Base-by-base conservation (phyloP, 2,329 filamentous ascomycete genomes). In the Whalleya microplaca region DNA sequence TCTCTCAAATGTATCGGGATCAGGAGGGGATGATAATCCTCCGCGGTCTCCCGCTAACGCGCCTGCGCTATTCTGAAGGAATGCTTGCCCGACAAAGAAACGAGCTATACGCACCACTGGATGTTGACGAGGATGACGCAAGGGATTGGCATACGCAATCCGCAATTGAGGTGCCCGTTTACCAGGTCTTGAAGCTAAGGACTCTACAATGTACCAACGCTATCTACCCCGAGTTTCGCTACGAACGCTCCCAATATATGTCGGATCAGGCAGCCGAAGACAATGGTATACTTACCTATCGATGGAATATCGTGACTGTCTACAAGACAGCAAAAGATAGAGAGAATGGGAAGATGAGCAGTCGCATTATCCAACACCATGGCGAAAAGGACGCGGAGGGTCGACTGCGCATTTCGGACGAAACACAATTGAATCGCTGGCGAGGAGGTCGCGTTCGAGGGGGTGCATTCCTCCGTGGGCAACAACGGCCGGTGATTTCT, bases 191-290 rank as follows among this genome's bases (percentile, higher is more conserved):
- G 1, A 59, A 69, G 1, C 70, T 76, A 6, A 72, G 83, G 0
- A 67, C 66, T 0, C 69, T 90, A 0, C 66, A 76, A 0, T 70
- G 80, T 2, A 90, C 87, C 0, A 91, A 90, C 55, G 68, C 76
- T 0, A 63, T 69, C 0, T 85, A 78, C 43, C 80, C 81, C 0
- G 53, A 67, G 0, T 72, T 74, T 46, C 66, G 71, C 0, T 72
- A 71, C 7, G 51, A 69, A 0, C 20, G 45, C 0, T 23, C 48
- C 0, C 48, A 66, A 0, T 74, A 66, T 37, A 48, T 46, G 0
- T 64, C 64, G 12, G 61, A 62, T 1, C 20, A 65, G 0, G 61
- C 67, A 1, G 55, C 69, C 0, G 63, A 68, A 10, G 55, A 68
- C 1, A 63, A 71, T 14, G 78, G 74, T 0, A 66, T 70, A 0